Percentiles rank a stretch among this genome's conserved stretches.
These are phyloP conservation scores for Domatiomyces catenatus DNA, from an alignment of 2,329 filamentous ascomycete genomes.

Conservation along the genomic window DNA sequence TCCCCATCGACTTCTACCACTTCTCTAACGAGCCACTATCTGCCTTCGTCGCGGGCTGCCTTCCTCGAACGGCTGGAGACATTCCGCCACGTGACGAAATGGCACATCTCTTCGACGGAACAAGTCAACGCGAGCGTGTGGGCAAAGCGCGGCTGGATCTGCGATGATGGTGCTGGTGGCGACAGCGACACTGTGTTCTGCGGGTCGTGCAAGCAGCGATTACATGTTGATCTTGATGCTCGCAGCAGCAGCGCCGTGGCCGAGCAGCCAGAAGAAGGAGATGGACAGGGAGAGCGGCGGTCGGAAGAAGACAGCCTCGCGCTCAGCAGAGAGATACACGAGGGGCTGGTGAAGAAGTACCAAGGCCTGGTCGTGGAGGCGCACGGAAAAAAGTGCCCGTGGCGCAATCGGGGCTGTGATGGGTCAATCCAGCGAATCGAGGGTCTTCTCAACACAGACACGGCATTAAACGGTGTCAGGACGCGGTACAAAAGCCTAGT, in stretches of 20 bases:
- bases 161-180: conserved; percentile 38
- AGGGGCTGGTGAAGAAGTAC: conserved; percentile 63
- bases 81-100: conserved; percentile 79
- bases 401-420: conserved; percentile 77
- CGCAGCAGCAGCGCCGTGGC: conserved; percentile 15
- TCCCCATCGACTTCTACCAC: conserved; percentile 18
- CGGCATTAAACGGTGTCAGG: conserved; percentile 43
- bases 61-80: conserved; percentile 70
- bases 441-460: conserved; percentile 42
- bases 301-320: conserved; percentile 25
- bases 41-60: conserved; percentile 68
- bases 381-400: conserved; percentile 70
- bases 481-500: conserved; percentile 47
- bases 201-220: conserved; percentile 66
- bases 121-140: conserved; percentile 78
- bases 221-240: conserved; percentile 64
- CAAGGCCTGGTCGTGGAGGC: conserved; percentile 54
- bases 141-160: conserved; percentile 87
- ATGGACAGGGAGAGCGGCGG: background rate
- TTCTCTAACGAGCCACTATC: conserved; percentile 50
- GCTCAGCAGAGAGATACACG: conserved; percentile 25
- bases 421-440: conserved; percentile 52
- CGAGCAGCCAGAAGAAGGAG: conserved; percentile 11
- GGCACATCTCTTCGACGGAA: conserved; percentile 74
- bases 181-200: conserved; percentile 66